These are phyloP conservation scores for Phaffomyces antillensis DNA, from an alignment of 805 yeast genomes.

Conservation along the genomic window DNA sequence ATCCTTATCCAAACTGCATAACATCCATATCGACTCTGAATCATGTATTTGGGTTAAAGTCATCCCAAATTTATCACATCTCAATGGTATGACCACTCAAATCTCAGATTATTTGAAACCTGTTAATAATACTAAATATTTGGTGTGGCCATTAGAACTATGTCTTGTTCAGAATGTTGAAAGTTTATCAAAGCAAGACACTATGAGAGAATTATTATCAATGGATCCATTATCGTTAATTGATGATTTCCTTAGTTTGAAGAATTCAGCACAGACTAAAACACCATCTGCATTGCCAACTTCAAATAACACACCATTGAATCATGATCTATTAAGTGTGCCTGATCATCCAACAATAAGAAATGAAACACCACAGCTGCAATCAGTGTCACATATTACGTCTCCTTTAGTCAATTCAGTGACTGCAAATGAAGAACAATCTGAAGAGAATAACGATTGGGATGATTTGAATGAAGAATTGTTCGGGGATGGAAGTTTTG, in stretches of 20 bases:
- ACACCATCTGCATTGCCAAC: conserved; percentile 27
- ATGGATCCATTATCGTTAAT: conserved; percentile 30
- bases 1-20: conserved; percentile 32
- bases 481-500: conserved; percentile 23
- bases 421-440: neutral
- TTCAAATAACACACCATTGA: conserved; percentile 20
- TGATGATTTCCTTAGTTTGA: conserved; percentile 32
- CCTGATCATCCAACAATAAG: conserved; percentile 4
- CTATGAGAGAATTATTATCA: conserved; percentile 5
- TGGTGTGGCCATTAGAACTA: conserved; percentile 67
- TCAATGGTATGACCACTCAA: conserved; percentile 60
- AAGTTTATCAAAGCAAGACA: neutral
- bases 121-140: conserved; percentile 45
- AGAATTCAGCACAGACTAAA: conserved; percentile 31
- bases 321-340: conserved; percentile 1
- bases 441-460: conserved; percentile 14
- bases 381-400: neutral
- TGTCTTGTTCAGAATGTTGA: conserved; percentile 48
- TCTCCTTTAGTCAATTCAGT: neutral
- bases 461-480: conserved; percentile 26
- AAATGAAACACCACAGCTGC: conserved; percentile 3
- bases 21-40: conserved; percentile 14
- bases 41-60: conserved; percentile 52
- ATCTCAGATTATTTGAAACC: conserved; percentile 48
- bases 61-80: conserved; percentile 59